Base-by-base conservation (phyloP, 2,329 filamentous ascomycete genomes). In the Diplodia intermedia region DNA sequence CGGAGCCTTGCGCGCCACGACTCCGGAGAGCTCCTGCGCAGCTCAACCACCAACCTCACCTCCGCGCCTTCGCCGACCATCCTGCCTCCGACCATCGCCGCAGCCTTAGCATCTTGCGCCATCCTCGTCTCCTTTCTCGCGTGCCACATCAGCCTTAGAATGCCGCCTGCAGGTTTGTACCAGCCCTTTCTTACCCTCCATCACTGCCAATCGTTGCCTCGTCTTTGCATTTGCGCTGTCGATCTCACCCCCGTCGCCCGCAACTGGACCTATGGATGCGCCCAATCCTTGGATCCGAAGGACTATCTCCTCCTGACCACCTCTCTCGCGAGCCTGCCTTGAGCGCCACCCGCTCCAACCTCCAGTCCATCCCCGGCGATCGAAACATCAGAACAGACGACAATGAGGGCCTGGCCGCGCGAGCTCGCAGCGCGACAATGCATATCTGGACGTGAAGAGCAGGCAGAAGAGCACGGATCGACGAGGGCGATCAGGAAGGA, bases 151-250 rank as follows among this genome's bases (percentile, higher is more conserved):
- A 47, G 43, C 23, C 12, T 40, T 40, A 31, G 14, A 31, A 67
- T 67, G 65, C 65, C 65, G 14, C 65, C 65, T n/a, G 49, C 65
- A 60, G 65, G 65, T 67, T 40, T 60, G 65, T 67, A 54, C n/a
- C 29, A 20, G 23, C 49, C 31, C 12, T 67, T 52, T n/a, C 43
- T 52, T 52, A n/a, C 43, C 11, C 63, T 36, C 36, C 63, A 56
- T 56, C 29, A 18, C 40, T 33, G 20, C 53, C 6, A 8, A 38
- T 38, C 36, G 36, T 38, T 12, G 11, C 40, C 26, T 36, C 26
- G 33, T 3, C 14, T 40, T 52, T 38, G n/a, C 23, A 15, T 20
- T 40, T 29, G 2, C 29, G 20, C 12, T 20, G n/a, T 36, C 33
- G 12, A 47, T 47, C 49, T 52, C 20, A 26, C 47, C 40, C n/a